A percentile compares a stretch with the other conserved stretches of the same genome.
phyloP scores from a whole-genome alignment of 768 basidiomycete species.

The Obba rivulosa region DNA sequence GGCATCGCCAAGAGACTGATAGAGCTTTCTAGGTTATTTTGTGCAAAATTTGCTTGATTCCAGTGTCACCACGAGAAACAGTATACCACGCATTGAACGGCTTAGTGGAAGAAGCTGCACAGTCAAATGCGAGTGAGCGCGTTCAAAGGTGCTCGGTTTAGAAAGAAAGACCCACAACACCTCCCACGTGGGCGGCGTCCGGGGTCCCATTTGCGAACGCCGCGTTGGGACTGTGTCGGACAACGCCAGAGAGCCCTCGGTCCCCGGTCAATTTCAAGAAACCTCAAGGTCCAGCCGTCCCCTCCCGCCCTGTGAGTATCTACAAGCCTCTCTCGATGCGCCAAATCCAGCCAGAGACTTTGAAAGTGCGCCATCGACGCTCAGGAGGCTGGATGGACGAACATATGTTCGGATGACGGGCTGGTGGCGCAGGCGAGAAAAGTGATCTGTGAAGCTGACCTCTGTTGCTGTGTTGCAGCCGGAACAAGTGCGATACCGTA shows the following conservation, averaged over 20 bases:
- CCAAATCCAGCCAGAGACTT: constrained; percentile 1
- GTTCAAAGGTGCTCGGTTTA: too few relatives aligned
- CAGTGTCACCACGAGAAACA: too few relatives aligned
- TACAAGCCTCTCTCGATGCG: constrained; percentile 2
- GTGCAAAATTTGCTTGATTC: too few relatives aligned
- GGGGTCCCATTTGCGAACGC: background rate
- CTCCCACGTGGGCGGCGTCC: background rate
- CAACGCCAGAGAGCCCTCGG: constrained; percentile 9
- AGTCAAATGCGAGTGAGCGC: too few relatives aligned
- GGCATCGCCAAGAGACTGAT: too few relatives aligned
- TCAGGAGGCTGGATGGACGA: constrained; percentile 29
- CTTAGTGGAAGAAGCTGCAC: too few relatives aligned
- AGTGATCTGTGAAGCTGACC: constrained; percentile 13
- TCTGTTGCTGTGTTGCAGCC: constrained; percentile 20
- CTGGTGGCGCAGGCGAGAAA: constrained; percentile 11
- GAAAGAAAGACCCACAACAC: background rate
- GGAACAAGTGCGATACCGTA: constrained; percentile 29
- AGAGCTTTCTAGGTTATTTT: too few relatives aligned
- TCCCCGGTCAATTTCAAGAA: constrained; percentile 34
- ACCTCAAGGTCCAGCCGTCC: constrained; percentile 23
- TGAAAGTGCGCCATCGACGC: constrained; percentile 6
- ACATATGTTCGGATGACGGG: constrained; percentile 23
- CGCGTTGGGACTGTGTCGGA: constrained; percentile 1
- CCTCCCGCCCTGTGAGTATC: constrained; percentile 24
- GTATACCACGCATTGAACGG: too few relatives aligned